phyloP scores from a whole-genome alignment of 2,329 filamentous ascomycete species.

The Penicillium sp. region DNA sequence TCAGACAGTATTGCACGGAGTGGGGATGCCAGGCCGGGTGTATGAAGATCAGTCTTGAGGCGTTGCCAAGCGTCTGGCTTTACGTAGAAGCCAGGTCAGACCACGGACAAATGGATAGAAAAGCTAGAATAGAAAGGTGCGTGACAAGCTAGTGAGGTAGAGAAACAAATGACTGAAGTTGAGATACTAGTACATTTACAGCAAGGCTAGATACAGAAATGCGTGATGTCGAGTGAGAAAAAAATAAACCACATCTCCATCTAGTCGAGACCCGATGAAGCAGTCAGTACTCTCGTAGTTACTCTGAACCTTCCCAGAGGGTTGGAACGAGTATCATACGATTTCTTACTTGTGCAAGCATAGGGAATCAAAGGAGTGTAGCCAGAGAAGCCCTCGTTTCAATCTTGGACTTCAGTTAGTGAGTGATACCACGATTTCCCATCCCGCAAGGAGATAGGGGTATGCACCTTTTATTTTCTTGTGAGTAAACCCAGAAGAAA shows the following conservation, averaged over 20 bases:
- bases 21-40: no score
- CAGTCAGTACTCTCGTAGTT: slow-evolving; percentile 8
- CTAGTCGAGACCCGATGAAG: neutral
- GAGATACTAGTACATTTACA: neutral
- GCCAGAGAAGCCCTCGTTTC: slow-evolving; percentile 12
- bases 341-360: neutral
- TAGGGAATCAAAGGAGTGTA: slow-evolving; percentile 1
- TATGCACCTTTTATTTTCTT: slow-evolving; percentile 3
- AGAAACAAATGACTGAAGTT: neutral
- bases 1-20: no score
- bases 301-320: slow-evolving; percentile 1
- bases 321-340: slow-evolving; percentile 3
- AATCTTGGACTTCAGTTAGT: slow-evolving; percentile 7
- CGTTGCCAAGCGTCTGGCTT: neutral
- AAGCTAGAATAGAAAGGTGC: neutral
- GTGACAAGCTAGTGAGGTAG: no score
- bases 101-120: neutral
- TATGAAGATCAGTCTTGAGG: no score
- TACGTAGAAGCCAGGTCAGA: neutral
- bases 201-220: neutral
- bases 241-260: slow-evolving; percentile 13
- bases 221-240: slow-evolving; percentile 4
- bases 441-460: neutral
- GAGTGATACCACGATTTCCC: slow-evolving; percentile 6
- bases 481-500: neutral